These are phyloP conservation scores for Cyclotella choctawhatcheeana DNA, from an alignment of 108 stramenopile genomes.

Conservation along the genomic window DNA sequence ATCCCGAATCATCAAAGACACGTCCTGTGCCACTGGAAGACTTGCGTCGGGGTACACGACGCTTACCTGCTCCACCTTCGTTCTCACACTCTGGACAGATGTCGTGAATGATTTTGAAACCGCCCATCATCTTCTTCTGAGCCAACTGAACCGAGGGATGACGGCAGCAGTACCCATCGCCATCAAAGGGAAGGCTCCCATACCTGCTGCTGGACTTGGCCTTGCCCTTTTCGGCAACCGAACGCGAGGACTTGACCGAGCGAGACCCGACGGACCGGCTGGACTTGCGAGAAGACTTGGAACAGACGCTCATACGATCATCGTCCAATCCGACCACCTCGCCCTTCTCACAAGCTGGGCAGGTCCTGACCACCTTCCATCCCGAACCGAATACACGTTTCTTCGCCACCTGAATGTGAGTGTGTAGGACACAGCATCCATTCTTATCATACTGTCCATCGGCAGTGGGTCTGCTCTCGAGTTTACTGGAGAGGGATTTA, in stretches of 20 bases:
- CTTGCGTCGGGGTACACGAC: conserved; percentile 20
- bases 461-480: conserved; percentile 6
- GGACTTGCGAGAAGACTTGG: conserved; percentile 33
- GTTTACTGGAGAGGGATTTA: conserved; percentile 2
- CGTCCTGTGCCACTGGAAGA: conserved; percentile 19
- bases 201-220: conserved; percentile 30
- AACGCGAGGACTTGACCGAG: conserved; percentile 21
- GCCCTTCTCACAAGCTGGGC: conserved; percentile 33
- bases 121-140: conserved; percentile 46
- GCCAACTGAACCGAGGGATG: conserved; percentile 48
- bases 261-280: background rate
- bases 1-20: conserved; percentile 15
- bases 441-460: conserved; percentile 40
- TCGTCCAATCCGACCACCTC: conserved; percentile 28
- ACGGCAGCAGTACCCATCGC: conserved; percentile 45
- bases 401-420: conserved; percentile 51
- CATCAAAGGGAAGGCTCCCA: conserved; percentile 47
- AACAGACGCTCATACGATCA: conserved; percentile 32
- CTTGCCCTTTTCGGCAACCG: conserved; percentile 11
- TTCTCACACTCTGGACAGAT: conserved; percentile 39
- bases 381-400: conserved; percentile 39
- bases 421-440: conserved; percentile 46
- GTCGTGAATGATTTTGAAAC: conserved; percentile 43
- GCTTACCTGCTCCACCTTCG: conserved; percentile 20
- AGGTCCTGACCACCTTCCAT: conserved; percentile 39